phyloP scores from a whole-genome alignment of 495 filamentous ascomycete species.

The Neurospora intermedia region DNA sequence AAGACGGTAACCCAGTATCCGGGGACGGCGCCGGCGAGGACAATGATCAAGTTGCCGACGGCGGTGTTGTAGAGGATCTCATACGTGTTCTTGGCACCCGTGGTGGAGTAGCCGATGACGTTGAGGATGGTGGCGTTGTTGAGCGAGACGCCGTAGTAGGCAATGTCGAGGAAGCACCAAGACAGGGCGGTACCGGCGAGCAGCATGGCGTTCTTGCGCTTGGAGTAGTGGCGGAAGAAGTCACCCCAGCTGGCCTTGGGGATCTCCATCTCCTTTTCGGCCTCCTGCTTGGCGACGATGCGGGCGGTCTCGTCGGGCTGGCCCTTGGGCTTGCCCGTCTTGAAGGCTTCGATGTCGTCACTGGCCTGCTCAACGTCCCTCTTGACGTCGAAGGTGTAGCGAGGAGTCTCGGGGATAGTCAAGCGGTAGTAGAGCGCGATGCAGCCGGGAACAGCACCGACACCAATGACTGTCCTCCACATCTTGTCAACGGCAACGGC shows the following conservation, averaged over 20 bases:
- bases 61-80: conserved; percentile 57
- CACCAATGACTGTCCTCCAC: conserved; percentile 70
- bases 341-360: conserved; percentile 55
- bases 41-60: conserved; percentile 63
- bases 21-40: conserved; percentile 64
- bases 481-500: conserved; percentile 69
- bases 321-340: conserved; percentile 45
- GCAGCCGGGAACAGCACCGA: conserved; percentile 67
- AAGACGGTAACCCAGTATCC: conserved; percentile 70
- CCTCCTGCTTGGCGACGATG: conserved; percentile 35
- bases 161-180: conserved; percentile 56
- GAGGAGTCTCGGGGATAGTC: conserved; percentile 67
- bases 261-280: conserved; percentile 35
- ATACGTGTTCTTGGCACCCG: conserved; percentile 45
- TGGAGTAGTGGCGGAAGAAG: conserved; percentile 52
- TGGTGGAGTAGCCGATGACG: conserved; percentile 56
- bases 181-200: conserved; percentile 69
- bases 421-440: conserved; percentile 76
- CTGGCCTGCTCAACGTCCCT: conserved; percentile 65
- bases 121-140: conserved; percentile 61
- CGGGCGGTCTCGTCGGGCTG: conserved; percentile 52
- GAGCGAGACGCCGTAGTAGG: conserved; percentile 65
- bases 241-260: conserved; percentile 57
- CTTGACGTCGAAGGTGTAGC: conserved; percentile 74
- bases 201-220: conserved; percentile 57